Base-by-base conservation (phyloP, 345 rosid species). In the Euphorbia peplus region DNA sequence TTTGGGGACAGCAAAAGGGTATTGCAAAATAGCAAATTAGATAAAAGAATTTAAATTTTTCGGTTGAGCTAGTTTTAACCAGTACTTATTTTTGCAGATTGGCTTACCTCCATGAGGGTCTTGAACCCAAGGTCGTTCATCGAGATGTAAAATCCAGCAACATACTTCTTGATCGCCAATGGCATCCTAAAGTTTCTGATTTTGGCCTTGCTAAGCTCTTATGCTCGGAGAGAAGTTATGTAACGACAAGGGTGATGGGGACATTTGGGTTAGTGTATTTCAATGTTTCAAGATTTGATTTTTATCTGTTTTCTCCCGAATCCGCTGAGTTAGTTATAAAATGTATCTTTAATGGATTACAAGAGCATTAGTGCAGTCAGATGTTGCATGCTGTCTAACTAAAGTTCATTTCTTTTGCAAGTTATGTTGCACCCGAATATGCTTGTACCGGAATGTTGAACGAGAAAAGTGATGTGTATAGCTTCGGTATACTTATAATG, bases 51-150 rank as follows among this genome's bases (percentile, higher is more conserved):
- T 28, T 18, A 21, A 32, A 28, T 2, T 53, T 54, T 53, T 14
- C 53, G 41, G 24, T 68, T 25, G 22, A 69, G 47, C 42, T 37
- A 5, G 47, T 44, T 67, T 58, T 50, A 32, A 57, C 70, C 28
- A 13, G 9, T 54, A 4, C 15, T 57, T 57, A 0, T 55, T 41
- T 19, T 72, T 51, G 65, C 83, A 93, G 98, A 69, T 82, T 93
- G 83, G 98, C 98, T 29, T 93, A 93, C 75, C 95, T 93, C 68
- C 98, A 93, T 19, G 98, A 93, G 73, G 98, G 98, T 73, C 97
- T 93, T 68, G 98, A 93, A 80, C 98, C 98, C 0, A 93, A 93
- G 78, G 98, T 93, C 22, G 98, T 93, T 68, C 98, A 93, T 47
- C 82, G 97, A 26, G 98, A 93, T 74, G 88, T 93, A 44, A 93